A percentile compares a stretch with the other conserved stretches of the same genome.
Conservation (phyloP, 768 basidiomycete species). For the Phylloporus scabripes region DNA sequence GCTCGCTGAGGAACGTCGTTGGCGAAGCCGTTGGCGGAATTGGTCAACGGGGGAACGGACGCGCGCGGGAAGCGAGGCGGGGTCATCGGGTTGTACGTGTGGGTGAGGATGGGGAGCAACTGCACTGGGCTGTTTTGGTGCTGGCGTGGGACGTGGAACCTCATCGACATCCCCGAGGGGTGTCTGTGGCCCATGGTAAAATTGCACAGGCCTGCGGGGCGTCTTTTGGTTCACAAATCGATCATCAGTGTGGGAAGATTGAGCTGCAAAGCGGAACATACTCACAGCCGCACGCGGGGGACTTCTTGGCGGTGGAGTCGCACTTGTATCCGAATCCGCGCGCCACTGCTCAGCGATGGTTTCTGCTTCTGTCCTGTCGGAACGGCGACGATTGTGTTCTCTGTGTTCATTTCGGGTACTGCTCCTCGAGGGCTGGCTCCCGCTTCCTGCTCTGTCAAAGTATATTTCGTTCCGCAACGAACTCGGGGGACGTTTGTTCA, state of each 20-base stretch:
- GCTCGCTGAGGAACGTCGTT: conserved; percentile 29
- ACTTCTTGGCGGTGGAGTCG: conserved; percentile 11
- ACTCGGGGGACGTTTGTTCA: conserved; percentile 23
- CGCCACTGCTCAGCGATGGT: conserved; percentile 28
- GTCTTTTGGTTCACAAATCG: conserved; percentile 9
- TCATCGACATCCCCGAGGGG: conserved; percentile 19
- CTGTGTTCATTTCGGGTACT: conserved; percentile 15
- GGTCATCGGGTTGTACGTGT: conserved; percentile 1
- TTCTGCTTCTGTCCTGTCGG: conserved; percentile 24
- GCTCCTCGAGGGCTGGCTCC: conserved; percentile 19
- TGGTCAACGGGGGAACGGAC: conserved; percentile 18
- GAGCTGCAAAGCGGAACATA: neutral
- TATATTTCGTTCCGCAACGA: conserved; percentile 25
- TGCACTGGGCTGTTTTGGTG: conserved; percentile 6
- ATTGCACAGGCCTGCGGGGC: conserved; percentile 10
- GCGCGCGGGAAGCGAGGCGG: conserved; percentile 9
- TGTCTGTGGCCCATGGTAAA: conserved; percentile 26
- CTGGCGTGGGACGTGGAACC: conserved; percentile 14
- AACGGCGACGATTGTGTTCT: conserved; percentile 12
- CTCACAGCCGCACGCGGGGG: conserved; percentile 20
- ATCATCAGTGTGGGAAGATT: conserved; percentile 4
- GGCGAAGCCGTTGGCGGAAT: conserved; percentile 25
- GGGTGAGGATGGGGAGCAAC: neutral
- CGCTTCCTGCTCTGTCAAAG: conserved; percentile 16
- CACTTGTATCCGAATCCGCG: conserved; percentile 20